A percentile compares a stretch with the other conserved stretches of the same genome.
phyloP scores from a whole-genome alignment of 2,329 filamentous ascomycete genomes.

The Ascomycota sp. region DNA sequence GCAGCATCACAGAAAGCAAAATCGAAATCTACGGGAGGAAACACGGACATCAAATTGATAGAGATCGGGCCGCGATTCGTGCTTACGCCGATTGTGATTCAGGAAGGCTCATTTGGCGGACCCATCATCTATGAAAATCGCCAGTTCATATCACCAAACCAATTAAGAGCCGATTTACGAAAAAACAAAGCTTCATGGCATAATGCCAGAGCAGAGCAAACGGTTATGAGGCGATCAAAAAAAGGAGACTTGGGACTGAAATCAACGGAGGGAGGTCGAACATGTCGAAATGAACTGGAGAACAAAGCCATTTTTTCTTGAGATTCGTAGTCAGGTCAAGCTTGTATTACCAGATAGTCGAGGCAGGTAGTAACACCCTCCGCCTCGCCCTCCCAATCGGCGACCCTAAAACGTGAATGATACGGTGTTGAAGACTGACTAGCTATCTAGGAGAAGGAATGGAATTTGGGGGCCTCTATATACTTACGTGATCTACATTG shows the following conservation, averaged over 20 bases:
- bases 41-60: slow-evolving; percentile 63
- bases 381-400: too few relatives aligned
- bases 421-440: too few relatives aligned
- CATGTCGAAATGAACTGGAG: slow-evolving; percentile 51
- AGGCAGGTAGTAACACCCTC: too few relatives aligned
- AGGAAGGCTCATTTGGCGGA: slow-evolving; percentile 86
- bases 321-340: too few relatives aligned
- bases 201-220: slow-evolving; percentile 54
- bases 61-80: slow-evolving; percentile 92
- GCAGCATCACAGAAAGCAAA: slow-evolving; percentile 20
- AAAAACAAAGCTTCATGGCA: slow-evolving; percentile 58
- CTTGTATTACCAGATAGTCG: too few relatives aligned
- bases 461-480: too few relatives aligned
- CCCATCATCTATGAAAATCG: slow-evolving; percentile 97
- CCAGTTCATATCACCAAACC: slow-evolving; percentile 91
- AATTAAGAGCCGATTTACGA: slow-evolving; percentile 66
- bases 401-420: too few relatives aligned
- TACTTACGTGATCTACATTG: too few relatives aligned
- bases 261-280: slow-evolving; percentile 40
- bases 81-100: slow-evolving; percentile 81
- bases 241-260: slow-evolving; percentile 58
- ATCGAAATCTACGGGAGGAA: slow-evolving; percentile 24
- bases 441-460: too few relatives aligned
- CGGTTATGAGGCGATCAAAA: slow-evolving; percentile 52
- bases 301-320: slow-evolving; percentile 58